phyloP scores from a whole-genome alignment of 148 eudicot species.

The Chenopodium quinoa region DNA sequence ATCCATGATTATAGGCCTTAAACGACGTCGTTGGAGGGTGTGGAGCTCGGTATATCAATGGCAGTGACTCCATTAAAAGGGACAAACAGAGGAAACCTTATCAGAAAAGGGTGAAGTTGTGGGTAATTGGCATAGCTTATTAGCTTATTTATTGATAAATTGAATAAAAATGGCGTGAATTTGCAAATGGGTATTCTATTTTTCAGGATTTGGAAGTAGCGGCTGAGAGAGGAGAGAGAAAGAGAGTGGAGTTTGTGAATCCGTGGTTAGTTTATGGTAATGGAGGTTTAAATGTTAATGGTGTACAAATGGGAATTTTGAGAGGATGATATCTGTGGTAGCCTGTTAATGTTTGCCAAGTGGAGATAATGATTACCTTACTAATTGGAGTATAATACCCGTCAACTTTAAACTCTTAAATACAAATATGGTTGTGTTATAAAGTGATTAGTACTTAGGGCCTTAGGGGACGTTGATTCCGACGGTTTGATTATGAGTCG shows the following conservation, averaged over 20 bases:
- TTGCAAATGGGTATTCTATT: too few relatives aligned
- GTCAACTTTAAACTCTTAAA: too few relatives aligned
- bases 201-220: not conserved
- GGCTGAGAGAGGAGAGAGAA: too few relatives aligned
- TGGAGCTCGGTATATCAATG: constrained; percentile 51
- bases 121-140: not conserved
- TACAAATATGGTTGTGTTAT: not conserved
- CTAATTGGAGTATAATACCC: too few relatives aligned
- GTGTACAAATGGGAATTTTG: not conserved
- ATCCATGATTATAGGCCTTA: constrained; percentile 26
- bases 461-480: too few relatives aligned
- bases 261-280: not conserved
- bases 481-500: too few relatives aligned
- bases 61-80: constrained; percentile 52
- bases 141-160: too few relatives aligned
- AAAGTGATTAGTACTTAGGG: too few relatives aligned
- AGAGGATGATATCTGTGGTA: not conserved
- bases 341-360: constrained; percentile 15
- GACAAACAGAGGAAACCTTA: not conserved
- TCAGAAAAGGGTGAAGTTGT: not conserved
- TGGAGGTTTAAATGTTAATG: not conserved
- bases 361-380: constrained; percentile 25
- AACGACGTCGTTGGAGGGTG: constrained; percentile 54
- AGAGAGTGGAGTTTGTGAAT: not conserved
- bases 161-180: too few relatives aligned